Conservation (phyloP, 2,329 filamentous ascomycete species). For the Aspergillus viridinutans region DNA sequence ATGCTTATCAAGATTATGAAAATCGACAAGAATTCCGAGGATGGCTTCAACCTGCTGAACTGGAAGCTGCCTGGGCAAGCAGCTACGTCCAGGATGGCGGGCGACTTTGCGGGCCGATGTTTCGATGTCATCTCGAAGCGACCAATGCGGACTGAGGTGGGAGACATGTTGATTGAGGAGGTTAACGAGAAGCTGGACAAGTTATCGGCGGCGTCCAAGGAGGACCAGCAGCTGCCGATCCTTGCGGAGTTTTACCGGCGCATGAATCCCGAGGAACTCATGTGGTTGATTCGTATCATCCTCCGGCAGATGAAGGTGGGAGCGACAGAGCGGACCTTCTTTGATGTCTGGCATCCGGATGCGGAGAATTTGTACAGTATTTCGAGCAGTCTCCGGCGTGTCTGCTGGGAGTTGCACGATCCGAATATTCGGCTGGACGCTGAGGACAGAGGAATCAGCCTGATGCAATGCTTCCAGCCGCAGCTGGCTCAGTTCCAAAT, state of each 20-base stretch:
- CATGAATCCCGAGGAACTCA: slow-evolving; percentile 91
- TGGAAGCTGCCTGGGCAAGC: slow-evolving; percentile 85
- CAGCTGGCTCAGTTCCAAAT: slow-evolving; percentile 91
- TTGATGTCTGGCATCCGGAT: slow-evolving; percentile 78
- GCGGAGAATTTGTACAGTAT: slow-evolving; percentile 79
- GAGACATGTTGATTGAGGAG: slow-evolving; percentile 79
- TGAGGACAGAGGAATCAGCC: slow-evolving; percentile 66
- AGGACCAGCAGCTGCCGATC: slow-evolving; percentile 78
- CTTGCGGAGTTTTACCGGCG: slow-evolving; percentile 78
- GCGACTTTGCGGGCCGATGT: slow-evolving; percentile 88
- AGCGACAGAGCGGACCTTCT: slow-evolving; percentile 82
- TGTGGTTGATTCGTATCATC: slow-evolving; percentile 93
- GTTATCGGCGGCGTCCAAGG: slow-evolving; percentile 69
- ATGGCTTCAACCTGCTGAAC: slow-evolving; percentile 77
- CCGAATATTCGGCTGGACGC: slow-evolving; percentile 67
- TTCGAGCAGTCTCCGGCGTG: slow-evolving; percentile 80
- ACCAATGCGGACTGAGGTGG: slow-evolving; percentile 67
- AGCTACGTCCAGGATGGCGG: slow-evolving; percentile 62
- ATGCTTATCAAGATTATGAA: slow-evolving; percentile 88
- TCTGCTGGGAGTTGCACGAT: slow-evolving; percentile 91
- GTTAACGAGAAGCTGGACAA: slow-evolving; percentile 83
- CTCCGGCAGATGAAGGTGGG: slow-evolving; percentile 71
- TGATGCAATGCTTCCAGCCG: slow-evolving; percentile 96
- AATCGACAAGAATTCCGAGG: slow-evolving; percentile 84
- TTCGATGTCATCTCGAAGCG: slow-evolving; percentile 82